These are phyloP conservation scores for Phytophthora constricta DNA, from an alignment of 352 stramenopile genomes.

Conservation along the genomic window DNA sequence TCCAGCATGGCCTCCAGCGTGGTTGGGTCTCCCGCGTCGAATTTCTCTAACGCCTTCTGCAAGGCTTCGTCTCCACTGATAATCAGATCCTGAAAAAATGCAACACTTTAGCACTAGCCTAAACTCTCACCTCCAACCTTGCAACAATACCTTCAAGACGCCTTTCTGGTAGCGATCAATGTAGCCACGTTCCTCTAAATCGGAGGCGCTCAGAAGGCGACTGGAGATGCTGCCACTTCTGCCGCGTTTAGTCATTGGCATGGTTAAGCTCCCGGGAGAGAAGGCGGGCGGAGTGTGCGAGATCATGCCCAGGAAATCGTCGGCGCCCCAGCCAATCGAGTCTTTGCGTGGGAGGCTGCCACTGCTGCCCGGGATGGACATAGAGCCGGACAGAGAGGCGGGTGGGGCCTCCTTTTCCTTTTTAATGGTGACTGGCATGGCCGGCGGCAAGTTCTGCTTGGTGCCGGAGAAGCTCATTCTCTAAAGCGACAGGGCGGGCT, in stretches of 20 bases:
- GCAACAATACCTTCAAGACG: slow-evolving; percentile 76
- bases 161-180: slow-evolving; percentile 93
- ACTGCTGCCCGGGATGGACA: slow-evolving; percentile 42
- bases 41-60: slow-evolving; percentile 90
- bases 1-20: slow-evolving; percentile 87
- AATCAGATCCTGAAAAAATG: slow-evolving; percentile 78
- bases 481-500: slow-evolving; percentile 13
- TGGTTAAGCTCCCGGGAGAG: slow-evolving; percentile 88
- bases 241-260: slow-evolving; percentile 88
- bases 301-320: slow-evolving; percentile 90
- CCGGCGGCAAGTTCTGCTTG: slow-evolving; percentile 64
- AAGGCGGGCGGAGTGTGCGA: slow-evolving; percentile 91
- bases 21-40: slow-evolving; percentile 85
- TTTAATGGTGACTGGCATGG: slow-evolving; percentile 78
- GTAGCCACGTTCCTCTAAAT: slow-evolving; percentile 90
- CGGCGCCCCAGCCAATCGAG: slow-evolving; percentile 81
- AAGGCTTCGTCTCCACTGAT: slow-evolving; percentile 91
- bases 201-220: slow-evolving; percentile 86
- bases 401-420: slow-evolving; percentile 51
- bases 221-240: slow-evolving; percentile 87
- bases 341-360: slow-evolving; percentile 71
- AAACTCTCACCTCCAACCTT: too few relatives aligned
- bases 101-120: too few relatives aligned
- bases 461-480: slow-evolving; percentile 46
- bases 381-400: slow-evolving; percentile 31